These are phyloP conservation scores for Trichothecium roseum DNA, from an alignment of 2,329 filamentous ascomycete genomes.

Conservation along the genomic window DNA sequence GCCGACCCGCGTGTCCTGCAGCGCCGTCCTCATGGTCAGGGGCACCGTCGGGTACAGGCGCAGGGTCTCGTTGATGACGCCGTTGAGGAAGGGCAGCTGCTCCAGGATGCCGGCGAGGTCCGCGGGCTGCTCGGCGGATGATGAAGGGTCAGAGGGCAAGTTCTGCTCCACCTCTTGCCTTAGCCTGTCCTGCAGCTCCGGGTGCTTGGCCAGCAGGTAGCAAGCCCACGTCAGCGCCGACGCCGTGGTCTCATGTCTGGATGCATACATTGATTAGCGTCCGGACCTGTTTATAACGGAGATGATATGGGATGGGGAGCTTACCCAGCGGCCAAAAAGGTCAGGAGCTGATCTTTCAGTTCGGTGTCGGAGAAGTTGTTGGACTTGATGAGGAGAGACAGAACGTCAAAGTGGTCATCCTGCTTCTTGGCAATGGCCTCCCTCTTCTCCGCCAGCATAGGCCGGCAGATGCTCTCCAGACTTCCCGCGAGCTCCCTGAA, in stretches of 20 bases:
- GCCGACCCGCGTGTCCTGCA: conserved; percentile 43
- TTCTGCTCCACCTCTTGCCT: conserved; percentile 47
- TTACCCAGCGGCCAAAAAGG: conserved; percentile 43
- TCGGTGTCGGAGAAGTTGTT: conserved; percentile 40
- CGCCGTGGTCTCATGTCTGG: conserved; percentile 55
- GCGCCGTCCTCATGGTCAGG: conserved; percentile 49
- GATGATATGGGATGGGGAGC: conserved; percentile 13
- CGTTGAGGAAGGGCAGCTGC: conserved; percentile 56
- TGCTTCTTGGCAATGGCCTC: conserved; percentile 31
- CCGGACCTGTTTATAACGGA: not conserved
- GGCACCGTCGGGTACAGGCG: conserved; percentile 59
- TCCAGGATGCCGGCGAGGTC: conserved; percentile 45
- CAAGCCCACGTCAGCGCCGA: conserved; percentile 52
- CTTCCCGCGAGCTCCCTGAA: conserved; percentile 23
- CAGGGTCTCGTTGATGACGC: conserved; percentile 57
- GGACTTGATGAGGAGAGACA: conserved; percentile 44
- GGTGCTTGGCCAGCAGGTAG: conserved; percentile 49
- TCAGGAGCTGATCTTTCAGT: conserved; percentile 44
- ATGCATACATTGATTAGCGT: not conserved
- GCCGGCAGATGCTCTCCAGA: conserved; percentile 27
- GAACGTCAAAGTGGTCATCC: conserved; percentile 48
- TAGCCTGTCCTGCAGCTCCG: conserved; percentile 44
- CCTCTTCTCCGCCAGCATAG: conserved; percentile 37
- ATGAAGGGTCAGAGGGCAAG: conserved; percentile 23
- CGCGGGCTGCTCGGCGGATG: too few relatives aligned